Evolutionary conservation across 139 green algal genomes (phyloP).

Genomic region (Tetradesmus obliquus): DNA sequence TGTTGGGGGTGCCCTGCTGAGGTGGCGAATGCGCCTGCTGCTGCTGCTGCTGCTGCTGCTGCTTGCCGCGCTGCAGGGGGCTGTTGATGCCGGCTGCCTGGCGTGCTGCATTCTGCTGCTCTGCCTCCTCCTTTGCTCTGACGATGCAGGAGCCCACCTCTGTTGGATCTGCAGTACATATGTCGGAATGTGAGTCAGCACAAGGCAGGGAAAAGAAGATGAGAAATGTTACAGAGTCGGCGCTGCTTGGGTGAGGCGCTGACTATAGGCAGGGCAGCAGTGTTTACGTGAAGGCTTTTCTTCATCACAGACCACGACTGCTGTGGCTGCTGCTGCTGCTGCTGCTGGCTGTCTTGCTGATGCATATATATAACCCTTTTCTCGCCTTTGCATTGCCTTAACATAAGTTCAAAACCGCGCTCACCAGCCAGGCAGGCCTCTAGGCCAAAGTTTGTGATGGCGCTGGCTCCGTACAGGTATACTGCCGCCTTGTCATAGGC

Average conservation of each 20-base stretch:
- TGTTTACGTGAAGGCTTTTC: no score
- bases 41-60: not conserved
- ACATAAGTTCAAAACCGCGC: no score
- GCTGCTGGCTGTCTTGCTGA: not conserved
- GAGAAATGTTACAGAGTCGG: no score
- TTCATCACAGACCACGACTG: no score
- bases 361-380: no score
- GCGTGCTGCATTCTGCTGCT: not conserved
- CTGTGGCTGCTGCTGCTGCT: not conserved
- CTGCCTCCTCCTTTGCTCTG: not conserved
- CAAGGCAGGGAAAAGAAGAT: no score
- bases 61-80: not conserved
- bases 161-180: conserved; percentile 8
- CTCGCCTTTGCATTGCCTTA: no score
- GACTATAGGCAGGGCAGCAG: no score
- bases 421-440: not conserved
- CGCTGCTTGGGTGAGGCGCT: no score
- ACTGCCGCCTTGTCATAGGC: conserved; percentile 39
- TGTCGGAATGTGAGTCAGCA: no score
- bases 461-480: conserved; percentile 16
- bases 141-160: conserved; percentile 22
- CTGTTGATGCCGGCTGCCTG: not conserved
- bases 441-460: conserved; percentile 21
- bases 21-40: not conserved
- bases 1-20: not conserved